A percentile compares a stretch with the other conserved stretches of the same genome.
phyloP scores from a whole-genome alignment of 257 asterid species.

The Linaria vulgaris region DNA sequence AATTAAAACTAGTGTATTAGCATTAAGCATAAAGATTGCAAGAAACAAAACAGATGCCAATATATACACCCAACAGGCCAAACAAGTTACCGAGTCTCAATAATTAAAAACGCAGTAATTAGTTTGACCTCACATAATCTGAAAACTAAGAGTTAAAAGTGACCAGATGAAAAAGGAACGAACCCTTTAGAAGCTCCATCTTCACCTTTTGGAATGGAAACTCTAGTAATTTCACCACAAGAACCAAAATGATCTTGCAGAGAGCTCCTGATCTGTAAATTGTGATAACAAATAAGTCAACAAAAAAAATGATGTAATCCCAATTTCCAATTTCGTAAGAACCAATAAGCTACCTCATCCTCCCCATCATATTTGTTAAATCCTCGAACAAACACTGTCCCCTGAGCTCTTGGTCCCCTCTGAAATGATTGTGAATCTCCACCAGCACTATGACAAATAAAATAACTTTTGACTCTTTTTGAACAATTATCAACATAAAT shows the following conservation, averaged over 20 bases:
- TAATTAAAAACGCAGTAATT: no score
- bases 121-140: no score
- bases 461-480: background rate
- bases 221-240: constrained; percentile 72
- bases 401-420: background rate
- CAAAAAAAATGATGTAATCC: background rate
- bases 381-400: constrained; percentile 66
- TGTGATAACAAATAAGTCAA: background rate
- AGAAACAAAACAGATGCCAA: background rate
- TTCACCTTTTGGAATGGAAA: constrained; percentile 55
- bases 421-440: constrained; percentile 18
- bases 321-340: background rate
- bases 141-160: background rate
- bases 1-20: background rate
- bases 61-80: background rate
- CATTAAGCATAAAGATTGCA: background rate
- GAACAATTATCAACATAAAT: background rate
- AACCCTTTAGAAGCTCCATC: constrained; percentile 76
- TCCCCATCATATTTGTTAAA: constrained; percentile 48
- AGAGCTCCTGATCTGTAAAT: constrained; percentile 58
- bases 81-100: no score
- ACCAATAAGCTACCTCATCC: constrained; percentile 44
- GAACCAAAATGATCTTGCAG: constrained; percentile 63
- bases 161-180: constrained; percentile 12
- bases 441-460: constrained; percentile 33